phyloP scores from a whole-genome alignment of 2,329 filamentous ascomycete genomes.

The Fusarium sublunatum region DNA sequence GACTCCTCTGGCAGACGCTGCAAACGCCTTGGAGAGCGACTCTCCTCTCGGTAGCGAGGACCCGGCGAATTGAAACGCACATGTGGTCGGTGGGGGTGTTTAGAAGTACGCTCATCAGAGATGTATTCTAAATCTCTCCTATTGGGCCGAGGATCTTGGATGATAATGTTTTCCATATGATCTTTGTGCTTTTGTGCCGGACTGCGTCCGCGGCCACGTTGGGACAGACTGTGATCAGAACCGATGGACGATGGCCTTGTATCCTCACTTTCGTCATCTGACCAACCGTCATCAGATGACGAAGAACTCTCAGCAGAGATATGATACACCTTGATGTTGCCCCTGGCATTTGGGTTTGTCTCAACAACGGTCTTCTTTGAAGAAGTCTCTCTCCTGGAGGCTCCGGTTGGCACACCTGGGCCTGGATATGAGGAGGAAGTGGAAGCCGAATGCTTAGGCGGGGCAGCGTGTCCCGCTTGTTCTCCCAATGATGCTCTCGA shows the following conservation, averaged over 20 bases:
- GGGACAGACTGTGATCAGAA: conserved; percentile 15
- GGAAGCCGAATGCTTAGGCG: not conserved
- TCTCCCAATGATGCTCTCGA: not conserved
- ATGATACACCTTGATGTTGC: conserved; percentile 3
- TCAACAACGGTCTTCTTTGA: conserved; percentile 4
- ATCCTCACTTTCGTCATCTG: conserved; percentile 28
- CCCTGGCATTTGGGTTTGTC: conserved; percentile 1
- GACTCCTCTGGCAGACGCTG: conserved; percentile 19
- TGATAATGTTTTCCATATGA: conserved; percentile 10
- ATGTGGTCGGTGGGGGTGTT: conserved; percentile 12
- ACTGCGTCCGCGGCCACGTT: conserved; percentile 18
- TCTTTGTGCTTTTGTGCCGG: conserved; percentile 13
- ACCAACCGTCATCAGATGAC: conserved; percentile 19
- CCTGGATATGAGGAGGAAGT: not conserved
- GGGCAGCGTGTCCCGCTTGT: not conserved
- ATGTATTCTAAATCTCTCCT: conserved; percentile 3
- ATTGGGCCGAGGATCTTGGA: conserved; percentile 9
- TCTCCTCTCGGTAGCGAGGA: conserved; percentile 11
- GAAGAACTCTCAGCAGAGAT: conserved; percentile 26
- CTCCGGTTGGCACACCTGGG: not conserved
- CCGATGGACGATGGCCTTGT: conserved; percentile 32
- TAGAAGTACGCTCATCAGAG: conserved; percentile 1
- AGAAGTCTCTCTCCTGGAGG: not conserved
- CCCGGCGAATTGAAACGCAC: conserved; percentile 20
- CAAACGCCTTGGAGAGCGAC: conserved; percentile 18